Percentiles rank a stretch among this genome's conserved stretches.
Evolutionary conservation across 768 basidiomycete genomes (phyloP).

Genomic region (Tulasnella sp.): DNA sequence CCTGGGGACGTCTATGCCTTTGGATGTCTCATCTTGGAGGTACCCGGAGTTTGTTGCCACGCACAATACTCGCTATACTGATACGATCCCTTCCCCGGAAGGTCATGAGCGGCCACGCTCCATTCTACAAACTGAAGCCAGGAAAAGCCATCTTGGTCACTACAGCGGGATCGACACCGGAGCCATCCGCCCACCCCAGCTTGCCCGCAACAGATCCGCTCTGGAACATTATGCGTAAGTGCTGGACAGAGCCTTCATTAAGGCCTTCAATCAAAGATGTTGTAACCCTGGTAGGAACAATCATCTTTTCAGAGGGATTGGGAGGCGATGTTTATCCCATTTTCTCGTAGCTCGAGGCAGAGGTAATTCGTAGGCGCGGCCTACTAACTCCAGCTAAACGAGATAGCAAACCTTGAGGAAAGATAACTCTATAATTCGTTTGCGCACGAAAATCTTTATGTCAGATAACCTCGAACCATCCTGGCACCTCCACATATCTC

Average conservation of each 20-base stretch:
- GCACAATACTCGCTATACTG: too few species aligned
- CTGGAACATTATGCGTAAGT: not conserved
- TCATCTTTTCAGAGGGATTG: too few species aligned
- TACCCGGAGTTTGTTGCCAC: not conserved
- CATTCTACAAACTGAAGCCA: not conserved
- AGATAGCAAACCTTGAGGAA: too few species aligned
- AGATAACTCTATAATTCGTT: too few species aligned
- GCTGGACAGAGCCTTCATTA: not conserved
- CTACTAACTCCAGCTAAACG: too few species aligned
- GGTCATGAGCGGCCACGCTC: not conserved
- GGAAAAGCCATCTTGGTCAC: not conserved
- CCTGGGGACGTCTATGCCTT: not conserved
- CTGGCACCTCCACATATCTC: too few species aligned
- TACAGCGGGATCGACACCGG: not conserved
- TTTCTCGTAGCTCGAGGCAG: too few species aligned
- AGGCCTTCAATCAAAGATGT: not conserved
- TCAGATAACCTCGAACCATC: too few species aligned
- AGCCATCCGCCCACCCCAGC: not conserved
- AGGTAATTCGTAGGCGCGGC: too few species aligned
- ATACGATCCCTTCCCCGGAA: not conserved
- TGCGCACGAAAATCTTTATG: too few species aligned
- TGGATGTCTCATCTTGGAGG: not conserved
- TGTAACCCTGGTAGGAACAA: not conserved
- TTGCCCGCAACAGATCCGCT: not conserved
- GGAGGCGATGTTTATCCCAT: too few species aligned